A percentile compares a stretch with the other conserved stretches of the same genome.
These are phyloP conservation scores for Aureobasidium zeae DNA, from an alignment of 2,329 filamentous ascomycete species.

Conservation along the genomic window DNA sequence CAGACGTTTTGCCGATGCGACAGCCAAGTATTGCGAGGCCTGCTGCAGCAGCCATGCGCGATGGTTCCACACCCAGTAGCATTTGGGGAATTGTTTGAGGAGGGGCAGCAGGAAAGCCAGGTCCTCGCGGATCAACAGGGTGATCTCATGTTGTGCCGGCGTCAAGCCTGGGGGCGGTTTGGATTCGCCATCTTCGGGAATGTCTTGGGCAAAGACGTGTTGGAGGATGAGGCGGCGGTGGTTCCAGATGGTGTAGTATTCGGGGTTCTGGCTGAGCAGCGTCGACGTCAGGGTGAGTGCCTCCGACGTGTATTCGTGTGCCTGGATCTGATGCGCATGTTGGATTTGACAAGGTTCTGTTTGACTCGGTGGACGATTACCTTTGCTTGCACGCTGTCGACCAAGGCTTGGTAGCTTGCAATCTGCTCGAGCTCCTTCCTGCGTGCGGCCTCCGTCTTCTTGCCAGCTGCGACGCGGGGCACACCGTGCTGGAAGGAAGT, in stretches of 20 bases:
- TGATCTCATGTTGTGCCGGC: constrained; percentile 29
- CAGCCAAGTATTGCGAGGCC: constrained; percentile 55
- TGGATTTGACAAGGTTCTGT: neutral
- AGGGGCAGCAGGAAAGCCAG: constrained; percentile 75
- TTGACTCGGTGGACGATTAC: constrained; percentile 32
- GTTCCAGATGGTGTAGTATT: constrained; percentile 91
- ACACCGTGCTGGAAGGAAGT: constrained; percentile 62
- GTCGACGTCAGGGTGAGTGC: constrained; percentile 58
- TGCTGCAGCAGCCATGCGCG: constrained; percentile 74
- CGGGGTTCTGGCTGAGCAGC: constrained; percentile 66
- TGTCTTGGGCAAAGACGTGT: constrained; percentile 45
- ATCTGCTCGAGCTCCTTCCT: constrained; percentile 68
- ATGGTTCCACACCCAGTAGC: constrained; percentile 99
- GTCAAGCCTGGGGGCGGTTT: constrained; percentile 24
- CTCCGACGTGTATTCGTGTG: constrained; percentile 41
- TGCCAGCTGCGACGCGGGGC: constrained; percentile 49
- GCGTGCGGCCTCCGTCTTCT: constrained; percentile 58
- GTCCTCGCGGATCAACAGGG: constrained; percentile 59
- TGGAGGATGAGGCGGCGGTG: constrained; percentile 64
- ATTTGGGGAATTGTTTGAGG: constrained; percentile 80
- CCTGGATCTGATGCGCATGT: constrained; percentile 29
- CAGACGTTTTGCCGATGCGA: constrained; percentile 49
- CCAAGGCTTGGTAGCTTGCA: constrained; percentile 61
- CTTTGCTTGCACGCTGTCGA: constrained; percentile 57
- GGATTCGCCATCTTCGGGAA: constrained; percentile 24